Evolutionary conservation across 1,139 yeast genomes (phyloP).

Genomic region (Meyerozyma elateridarum): DNA sequence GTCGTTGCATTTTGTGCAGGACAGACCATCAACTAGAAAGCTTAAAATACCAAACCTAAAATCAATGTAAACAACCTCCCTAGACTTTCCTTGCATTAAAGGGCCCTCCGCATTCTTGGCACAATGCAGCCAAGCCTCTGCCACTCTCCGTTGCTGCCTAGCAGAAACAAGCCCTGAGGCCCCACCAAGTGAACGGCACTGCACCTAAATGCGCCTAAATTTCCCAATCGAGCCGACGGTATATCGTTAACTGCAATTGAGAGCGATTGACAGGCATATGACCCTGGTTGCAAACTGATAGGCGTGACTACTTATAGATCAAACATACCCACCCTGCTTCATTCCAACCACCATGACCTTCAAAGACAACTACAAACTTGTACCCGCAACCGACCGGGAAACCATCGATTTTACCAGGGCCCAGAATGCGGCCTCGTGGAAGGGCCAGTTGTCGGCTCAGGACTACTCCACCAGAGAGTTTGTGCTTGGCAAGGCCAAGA

Average conservation of each 20-base stretch:
- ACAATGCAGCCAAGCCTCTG: too few species aligned
- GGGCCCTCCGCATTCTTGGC: too few species aligned
- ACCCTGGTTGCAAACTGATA: neutral
- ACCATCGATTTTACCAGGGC: constrained; percentile 43
- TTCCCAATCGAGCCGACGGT: neutral
- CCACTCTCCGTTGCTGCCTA: too few species aligned
- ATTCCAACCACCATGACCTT: neutral
- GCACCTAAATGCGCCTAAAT: too few species aligned
- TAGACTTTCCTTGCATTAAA: too few species aligned
- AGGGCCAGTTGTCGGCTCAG: constrained; percentile 37
- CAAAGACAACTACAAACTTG: constrained; percentile 5
- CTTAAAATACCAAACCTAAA: too few species aligned
- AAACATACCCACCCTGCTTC: neutral
- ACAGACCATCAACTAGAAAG: too few species aligned
- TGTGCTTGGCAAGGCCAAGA: constrained; percentile 35
- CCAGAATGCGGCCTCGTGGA: constrained; percentile 53
- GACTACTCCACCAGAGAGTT: constrained; percentile 51
- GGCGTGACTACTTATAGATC: neutral
- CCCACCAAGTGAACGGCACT: too few species aligned
- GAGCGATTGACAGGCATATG: neutral
- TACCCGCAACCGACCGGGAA: constrained; percentile 26
- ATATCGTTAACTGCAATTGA: neutral
- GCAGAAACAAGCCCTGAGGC: too few species aligned
- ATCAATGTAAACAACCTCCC: too few species aligned
- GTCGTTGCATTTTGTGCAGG: too few species aligned